Base-by-base conservation (phyloP, 1,284 basidiomycete species). In the Meira nashicola region DNA sequence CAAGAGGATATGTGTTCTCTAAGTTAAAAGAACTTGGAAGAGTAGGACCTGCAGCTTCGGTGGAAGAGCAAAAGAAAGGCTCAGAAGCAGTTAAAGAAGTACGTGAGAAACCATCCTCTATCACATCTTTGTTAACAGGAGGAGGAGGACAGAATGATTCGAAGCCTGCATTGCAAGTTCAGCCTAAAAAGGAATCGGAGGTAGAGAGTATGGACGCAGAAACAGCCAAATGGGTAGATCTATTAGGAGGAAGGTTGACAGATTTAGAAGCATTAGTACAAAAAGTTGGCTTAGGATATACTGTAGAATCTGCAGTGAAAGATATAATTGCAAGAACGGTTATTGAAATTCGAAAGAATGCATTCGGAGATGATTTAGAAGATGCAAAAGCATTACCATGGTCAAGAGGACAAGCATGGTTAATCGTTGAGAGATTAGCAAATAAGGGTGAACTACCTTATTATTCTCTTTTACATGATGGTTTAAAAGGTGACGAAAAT, bases 401-500 rank as follows among this genome's bases (percentile, higher is more conserved):
- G 94, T 84, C 86, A 8, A 83, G 88, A 48, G 87, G 89, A 56
- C 92, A 97, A 77, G 92, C 86, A 0, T 97, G 93, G 92, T 83
- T 82, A 33, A 81, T 98, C 8, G 82, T 97, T 60, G 88, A 86
- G 68, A 82, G 83, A 33, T 83, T 98, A 19, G 84, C 90, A 0
- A 83, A 83, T 62, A 80, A 84, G 15, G 89, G 94, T 83, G 87
- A 60, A 50, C 21, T 64, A 3, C 83, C 88, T 10, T 97, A 96
- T 78, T 86, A 91, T 60, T 86, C 91, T 41, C 82, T 90, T 9
- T 81, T 98, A 56, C 80, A 89, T 59, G 87, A 90, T 55, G 89
- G 90, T 1, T 97, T 95, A 86, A 95, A 92, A 78, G 90, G 89
- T 17, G 87, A 92, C 70, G 92, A 96, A 74, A 80, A 82, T 12